A percentile compares a stretch with the other conserved stretches of the same genome.
Conservation (phyloP, 805 yeast species). For the Candida ficus region DNA sequence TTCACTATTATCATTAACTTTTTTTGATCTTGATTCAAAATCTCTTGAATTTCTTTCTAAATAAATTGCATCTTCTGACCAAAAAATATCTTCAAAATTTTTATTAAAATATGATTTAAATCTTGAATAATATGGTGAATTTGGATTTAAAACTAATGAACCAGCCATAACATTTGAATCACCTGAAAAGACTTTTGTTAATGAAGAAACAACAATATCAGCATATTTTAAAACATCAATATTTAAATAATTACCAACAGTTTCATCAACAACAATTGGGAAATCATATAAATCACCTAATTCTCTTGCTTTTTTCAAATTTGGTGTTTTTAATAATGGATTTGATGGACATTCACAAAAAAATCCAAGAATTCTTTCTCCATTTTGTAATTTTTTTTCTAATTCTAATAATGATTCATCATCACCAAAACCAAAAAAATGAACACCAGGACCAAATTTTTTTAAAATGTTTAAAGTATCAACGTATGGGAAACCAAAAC, state of each 20-base stretch:
- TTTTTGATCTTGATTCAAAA: conserved; percentile 55
- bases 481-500: conserved; percentile 95
- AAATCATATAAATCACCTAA: conserved; percentile 69
- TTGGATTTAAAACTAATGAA: conserved; percentile 71
- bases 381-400: conserved; percentile 54
- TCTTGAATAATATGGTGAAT: conserved; percentile 41
- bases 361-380: conserved; percentile 66
- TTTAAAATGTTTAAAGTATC: conserved; percentile 82
- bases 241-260: conserved; percentile 87
- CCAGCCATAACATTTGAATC: conserved; percentile 97
- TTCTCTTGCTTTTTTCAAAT: conserved; percentile 56
- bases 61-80: conserved; percentile 93
- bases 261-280: conserved; percentile 86
- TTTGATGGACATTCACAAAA: conserved; percentile 95
- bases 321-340: conserved; percentile 85
- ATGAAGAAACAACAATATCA: conserved; percentile 82
- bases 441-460: conserved; percentile 90
- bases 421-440: conserved; percentile 82
- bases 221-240: conserved; percentile 74
- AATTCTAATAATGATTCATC: conserved; percentile 60
- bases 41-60: conserved; percentile 93
- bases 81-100: conserved; percentile 67
- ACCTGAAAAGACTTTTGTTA: conserved; percentile 91
- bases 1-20: conserved; percentile 50
- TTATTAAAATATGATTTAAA: conserved; percentile 47